A percentile compares a stretch with the other conserved stretches of the same genome.
phyloP scores from a whole-genome alignment of 2,329 filamentous ascomycete species.

The Hypomyces rosellus region DNA sequence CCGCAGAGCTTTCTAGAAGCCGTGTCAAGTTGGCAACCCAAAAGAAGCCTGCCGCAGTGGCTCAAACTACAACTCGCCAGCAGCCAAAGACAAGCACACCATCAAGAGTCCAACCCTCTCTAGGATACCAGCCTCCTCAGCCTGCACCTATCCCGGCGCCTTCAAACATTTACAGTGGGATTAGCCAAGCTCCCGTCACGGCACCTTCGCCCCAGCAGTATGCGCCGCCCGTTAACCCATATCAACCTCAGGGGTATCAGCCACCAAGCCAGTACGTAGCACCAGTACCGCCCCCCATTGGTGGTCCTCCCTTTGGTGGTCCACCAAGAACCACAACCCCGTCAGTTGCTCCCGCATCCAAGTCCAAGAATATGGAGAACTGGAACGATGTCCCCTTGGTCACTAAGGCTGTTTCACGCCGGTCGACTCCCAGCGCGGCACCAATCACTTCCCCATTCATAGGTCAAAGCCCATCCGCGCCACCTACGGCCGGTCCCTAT shows the following conservation, averaged over 20 bases:
- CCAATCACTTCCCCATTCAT: conserved; percentile 72
- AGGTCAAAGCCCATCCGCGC: conserved; percentile 48
- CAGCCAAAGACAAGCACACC: conserved; percentile 28
- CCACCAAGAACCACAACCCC: conserved; percentile 53
- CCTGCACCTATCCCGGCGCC: conserved; percentile 22
- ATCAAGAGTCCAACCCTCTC: conserved; percentile 34
- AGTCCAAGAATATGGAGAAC: conserved; percentile 64
- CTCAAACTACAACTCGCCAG: conserved; percentile 16
- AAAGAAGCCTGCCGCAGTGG: conserved; percentile 36
- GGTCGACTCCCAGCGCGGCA: conserved; percentile 64
- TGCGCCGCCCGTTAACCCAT: conserved; percentile 30
- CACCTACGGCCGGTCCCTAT: conserved; percentile 50
- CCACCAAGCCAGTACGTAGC: conserved; percentile 38
- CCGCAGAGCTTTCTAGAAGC: conserved; percentile 79
- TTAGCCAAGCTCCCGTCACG: conserved; percentile 17
- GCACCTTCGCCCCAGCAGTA: conserved; percentile 29
- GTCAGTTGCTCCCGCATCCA: conserved; percentile 64
- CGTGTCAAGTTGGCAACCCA: conserved; percentile 74
- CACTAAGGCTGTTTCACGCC: conserved; percentile 64
- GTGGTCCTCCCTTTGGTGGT: conserved; percentile 28
- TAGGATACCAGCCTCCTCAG: conserved; percentile 46
- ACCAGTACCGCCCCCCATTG: conserved; percentile 28
- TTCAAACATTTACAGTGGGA: conserved; percentile 23
- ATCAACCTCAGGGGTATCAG: conserved; percentile 33
- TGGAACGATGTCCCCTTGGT: conserved; percentile 97